Conservation (phyloP, 768 basidiomycete genomes). For the Phlebiopsis gigantea region DNA sequence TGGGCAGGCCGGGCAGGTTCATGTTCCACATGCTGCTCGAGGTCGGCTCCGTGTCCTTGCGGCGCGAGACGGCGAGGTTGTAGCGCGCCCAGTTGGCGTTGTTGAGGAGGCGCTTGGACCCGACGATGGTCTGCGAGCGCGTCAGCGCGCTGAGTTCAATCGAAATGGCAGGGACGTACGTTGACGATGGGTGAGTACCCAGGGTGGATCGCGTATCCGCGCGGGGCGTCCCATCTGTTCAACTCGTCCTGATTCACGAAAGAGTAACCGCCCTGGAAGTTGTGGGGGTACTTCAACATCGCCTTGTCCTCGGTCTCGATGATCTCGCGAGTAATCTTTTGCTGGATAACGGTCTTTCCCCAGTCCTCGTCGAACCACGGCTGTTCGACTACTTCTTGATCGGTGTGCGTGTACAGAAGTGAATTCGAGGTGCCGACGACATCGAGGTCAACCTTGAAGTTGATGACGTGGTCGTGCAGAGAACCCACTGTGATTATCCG, state of each 20-base stretch:
- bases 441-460: constrained; percentile 64
- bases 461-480: constrained; percentile 65
- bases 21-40: constrained; percentile 60
- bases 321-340: constrained; percentile 42
- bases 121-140: constrained; percentile 42
- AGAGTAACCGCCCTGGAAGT: constrained; percentile 53
- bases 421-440: constrained; percentile 57
- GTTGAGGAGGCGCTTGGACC: constrained; percentile 52
- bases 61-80: constrained; percentile 49
- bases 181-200: constrained; percentile 50
- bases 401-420: constrained; percentile 44
- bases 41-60: constrained; percentile 57
- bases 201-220: constrained; percentile 60
- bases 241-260: constrained; percentile 48
- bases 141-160: background rate
- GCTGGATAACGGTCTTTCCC: constrained; percentile 50
- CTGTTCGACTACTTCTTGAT: constrained; percentile 41
- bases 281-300: constrained; percentile 44
- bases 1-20: constrained; percentile 50
- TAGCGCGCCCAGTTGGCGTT: constrained; percentile 67
- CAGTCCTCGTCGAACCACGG: constrained; percentile 59
- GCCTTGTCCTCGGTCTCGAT: constrained; percentile 49
- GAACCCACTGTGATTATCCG: constrained; percentile 43
- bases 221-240: constrained; percentile 53
- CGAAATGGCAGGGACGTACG: constrained; percentile 25